Conservation (phyloP, 805 yeast genomes). For the Saccharomycopsis selenospora region DNA sequence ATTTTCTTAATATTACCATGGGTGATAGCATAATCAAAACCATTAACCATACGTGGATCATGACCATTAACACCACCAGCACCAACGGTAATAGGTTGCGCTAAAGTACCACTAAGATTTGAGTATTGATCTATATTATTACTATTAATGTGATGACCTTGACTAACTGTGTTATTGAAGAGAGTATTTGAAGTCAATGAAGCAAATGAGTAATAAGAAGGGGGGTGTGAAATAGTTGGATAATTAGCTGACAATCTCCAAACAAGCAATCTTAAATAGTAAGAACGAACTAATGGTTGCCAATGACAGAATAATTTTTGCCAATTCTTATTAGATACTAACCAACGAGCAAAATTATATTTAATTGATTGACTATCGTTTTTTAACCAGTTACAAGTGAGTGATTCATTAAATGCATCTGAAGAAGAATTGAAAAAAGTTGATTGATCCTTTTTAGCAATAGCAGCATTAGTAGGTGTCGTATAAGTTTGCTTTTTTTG, state of each 20-base stretch:
- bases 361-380: slow-evolving; percentile 36
- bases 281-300: slow-evolving; percentile 69
- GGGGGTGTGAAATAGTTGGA: slow-evolving; percentile 20
- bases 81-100: not conserved
- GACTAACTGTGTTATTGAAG: not conserved
- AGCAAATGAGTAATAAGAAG: not conserved
- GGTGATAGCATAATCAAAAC: not conserved
- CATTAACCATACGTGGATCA: not conserved
- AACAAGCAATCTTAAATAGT: slow-evolving; percentile 56
- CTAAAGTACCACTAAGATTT: not conserved
- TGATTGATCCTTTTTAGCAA: too few relatives aligned
- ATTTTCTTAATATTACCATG: slow-evolving; percentile 16
- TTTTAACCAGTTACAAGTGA: slow-evolving; percentile 33
- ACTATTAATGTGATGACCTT: not conserved
- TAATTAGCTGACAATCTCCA: slow-evolving; percentile 45
- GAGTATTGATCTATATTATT: too few relatives aligned
- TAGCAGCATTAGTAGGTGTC: too few relatives aligned
- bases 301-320: slow-evolving; percentile 61
- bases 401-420: slow-evolving; percentile 1
- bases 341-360: slow-evolving; percentile 45
- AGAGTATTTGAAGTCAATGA: not conserved
- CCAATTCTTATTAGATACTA: slow-evolving; percentile 47
- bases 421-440: too few relatives aligned
- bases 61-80: not conserved
- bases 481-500: not conserved